phyloP scores from a whole-genome alignment of 2,329 filamentous ascomycete species.

The Aspergillus chevalieri region DNA sequence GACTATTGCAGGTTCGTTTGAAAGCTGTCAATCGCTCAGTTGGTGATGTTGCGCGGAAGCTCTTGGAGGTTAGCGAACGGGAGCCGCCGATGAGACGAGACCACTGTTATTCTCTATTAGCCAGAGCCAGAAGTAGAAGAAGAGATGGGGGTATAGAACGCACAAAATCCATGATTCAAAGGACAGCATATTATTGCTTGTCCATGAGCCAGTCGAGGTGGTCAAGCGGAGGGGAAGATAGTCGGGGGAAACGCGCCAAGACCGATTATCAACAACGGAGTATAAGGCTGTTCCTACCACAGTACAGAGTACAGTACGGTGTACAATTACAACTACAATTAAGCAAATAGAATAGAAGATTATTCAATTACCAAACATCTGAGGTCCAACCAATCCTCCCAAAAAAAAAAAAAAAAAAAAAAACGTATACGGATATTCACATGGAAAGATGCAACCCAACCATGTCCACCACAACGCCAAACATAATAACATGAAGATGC shows the following conservation, averaged over 20 bases:
- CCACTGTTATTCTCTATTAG: slow-evolving; percentile 40
- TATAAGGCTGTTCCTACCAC: not conserved
- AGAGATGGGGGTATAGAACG: slow-evolving; percentile 13
- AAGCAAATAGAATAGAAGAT: not conserved
- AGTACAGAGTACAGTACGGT: not conserved
- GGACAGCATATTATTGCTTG: slow-evolving; percentile 26
- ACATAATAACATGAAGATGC: slow-evolving; percentile 11
- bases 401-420: not conserved
- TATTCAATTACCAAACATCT: not conserved
- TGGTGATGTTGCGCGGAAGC: slow-evolving; percentile 48
- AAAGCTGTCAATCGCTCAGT: slow-evolving; percentile 57
- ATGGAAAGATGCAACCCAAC: slow-evolving; percentile 18
- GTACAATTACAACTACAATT: not conserved
- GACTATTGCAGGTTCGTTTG: slow-evolving; percentile 55
- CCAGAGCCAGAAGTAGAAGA: not conserved
- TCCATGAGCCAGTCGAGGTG: slow-evolving; percentile 4
- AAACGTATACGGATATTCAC: slow-evolving; percentile 10
- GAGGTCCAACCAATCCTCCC: not conserved
- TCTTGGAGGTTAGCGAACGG: slow-evolving; percentile 42
- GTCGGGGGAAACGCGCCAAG: not conserved
- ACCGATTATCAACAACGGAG: slow-evolving; percentile 6
- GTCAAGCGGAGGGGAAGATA: slow-evolving; percentile 1
- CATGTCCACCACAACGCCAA: slow-evolving; percentile 19
- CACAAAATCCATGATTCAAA: slow-evolving; percentile 42
- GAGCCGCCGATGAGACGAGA: slow-evolving; percentile 56